Evolutionary conservation across 345 rosid species (phyloP).

Genomic region (Melaleuca quinquenervia): DNA sequence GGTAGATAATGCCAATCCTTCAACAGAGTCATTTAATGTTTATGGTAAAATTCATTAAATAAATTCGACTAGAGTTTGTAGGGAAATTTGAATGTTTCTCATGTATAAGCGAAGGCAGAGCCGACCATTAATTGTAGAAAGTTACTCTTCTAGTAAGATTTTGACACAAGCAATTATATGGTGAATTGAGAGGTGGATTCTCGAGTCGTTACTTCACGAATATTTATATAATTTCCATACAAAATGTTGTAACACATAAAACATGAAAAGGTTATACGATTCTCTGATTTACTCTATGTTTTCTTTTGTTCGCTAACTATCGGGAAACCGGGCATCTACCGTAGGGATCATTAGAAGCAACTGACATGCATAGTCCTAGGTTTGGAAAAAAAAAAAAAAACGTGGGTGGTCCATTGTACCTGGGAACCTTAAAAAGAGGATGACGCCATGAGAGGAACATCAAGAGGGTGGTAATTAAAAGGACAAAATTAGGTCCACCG

Average conservation of each 20-base stretch:
- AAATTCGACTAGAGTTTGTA: neutral
- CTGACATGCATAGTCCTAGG: neutral
- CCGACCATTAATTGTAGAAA: neutral
- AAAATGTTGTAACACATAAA: neutral
- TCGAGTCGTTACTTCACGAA: neutral
- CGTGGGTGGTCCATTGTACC: neutral
- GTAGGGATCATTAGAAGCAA: neutral
- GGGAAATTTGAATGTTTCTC: neutral
- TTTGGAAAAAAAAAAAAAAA: neutral
- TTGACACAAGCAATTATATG: neutral
- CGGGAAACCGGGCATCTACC: neutral
- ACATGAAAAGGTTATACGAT: neutral
- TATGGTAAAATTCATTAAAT: neutral
- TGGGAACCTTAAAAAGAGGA: neutral
- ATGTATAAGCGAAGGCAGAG: neutral
- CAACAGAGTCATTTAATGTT: neutral
- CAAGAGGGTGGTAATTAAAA: neutral
- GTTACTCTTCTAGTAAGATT: neutral
- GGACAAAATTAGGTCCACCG: neutral
- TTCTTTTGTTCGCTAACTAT: neutral
- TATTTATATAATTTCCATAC: neutral
- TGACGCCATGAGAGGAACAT: neutral
- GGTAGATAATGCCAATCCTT: neutral
- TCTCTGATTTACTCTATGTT: neutral
- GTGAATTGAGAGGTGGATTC: rapidly evolving